Evolutionary conservation across 73 alveolate species (phyloP).

Genomic region (Blepharisma japonicum): DNA sequence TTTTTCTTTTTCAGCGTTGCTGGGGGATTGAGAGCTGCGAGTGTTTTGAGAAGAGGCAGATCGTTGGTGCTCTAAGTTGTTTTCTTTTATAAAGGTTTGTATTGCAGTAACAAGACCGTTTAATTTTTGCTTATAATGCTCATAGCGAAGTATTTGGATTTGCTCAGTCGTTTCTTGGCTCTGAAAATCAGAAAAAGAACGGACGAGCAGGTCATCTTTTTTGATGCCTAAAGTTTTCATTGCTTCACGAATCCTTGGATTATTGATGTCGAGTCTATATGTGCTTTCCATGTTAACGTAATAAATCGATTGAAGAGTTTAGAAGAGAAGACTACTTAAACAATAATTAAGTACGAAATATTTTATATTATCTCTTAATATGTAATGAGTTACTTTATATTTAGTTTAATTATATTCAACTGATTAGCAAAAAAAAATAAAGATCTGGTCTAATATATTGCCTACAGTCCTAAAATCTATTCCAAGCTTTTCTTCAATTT

Average conservation of each 20-base stretch:
- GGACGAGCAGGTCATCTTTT: neutral
- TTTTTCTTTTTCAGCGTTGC: conserved; percentile 6
- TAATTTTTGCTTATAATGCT: conserved; percentile 6
- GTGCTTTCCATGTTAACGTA: too few relatives aligned
- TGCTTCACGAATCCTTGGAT: conserved; percentile 13
- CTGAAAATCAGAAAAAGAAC: neutral
- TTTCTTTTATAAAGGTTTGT: neutral
- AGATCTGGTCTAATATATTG: too few relatives aligned
- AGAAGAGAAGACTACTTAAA: too few relatives aligned
- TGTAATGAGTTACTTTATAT: too few relatives aligned
- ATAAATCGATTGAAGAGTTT: too few relatives aligned
- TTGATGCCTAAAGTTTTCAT: neutral
- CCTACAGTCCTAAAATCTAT: too few relatives aligned
- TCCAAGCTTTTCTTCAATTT: too few relatives aligned
- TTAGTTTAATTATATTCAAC: too few relatives aligned
- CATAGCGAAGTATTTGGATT: neutral
- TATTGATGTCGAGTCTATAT: neutral
- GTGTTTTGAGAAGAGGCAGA: neutral
- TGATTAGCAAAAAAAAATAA: too few relatives aligned
- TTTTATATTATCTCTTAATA: too few relatives aligned
- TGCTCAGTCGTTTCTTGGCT: neutral
- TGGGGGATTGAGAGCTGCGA: neutral
- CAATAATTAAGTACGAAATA: too few relatives aligned
- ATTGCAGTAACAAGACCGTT: neutral
- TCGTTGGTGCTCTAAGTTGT: neutral